These are phyloP conservation scores for Mortierella sp. DNA, from an alignment of 371 early-diverging fungal genomes.

Conservation along the genomic window DNA sequence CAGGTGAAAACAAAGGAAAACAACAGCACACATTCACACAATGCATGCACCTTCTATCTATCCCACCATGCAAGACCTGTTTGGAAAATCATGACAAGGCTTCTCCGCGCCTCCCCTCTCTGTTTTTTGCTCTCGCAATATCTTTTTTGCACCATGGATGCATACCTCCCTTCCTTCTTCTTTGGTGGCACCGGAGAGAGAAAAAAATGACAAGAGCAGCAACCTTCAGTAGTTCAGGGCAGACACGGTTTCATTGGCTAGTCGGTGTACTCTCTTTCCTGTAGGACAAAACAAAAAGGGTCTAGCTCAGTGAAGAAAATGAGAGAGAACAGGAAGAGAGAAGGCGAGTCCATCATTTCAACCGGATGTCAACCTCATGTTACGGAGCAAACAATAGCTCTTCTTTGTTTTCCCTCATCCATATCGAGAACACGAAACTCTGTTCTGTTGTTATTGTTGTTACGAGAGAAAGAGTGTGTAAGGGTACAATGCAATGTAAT, in stretches of 20 bases:
- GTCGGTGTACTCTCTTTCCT: not conserved
- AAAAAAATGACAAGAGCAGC: not conserved
- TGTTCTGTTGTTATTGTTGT: not conserved
- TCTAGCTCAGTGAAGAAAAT: not conserved
- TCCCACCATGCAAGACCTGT: not conserved
- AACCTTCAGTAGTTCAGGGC: not conserved
- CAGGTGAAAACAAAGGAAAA: too few relatives aligned
- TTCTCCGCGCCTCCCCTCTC: not conserved
- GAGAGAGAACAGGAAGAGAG: not conserved
- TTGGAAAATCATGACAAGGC: not conserved
- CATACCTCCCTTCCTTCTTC: not conserved
- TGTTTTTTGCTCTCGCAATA: slow-evolving; percentile 5
- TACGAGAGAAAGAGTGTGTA: not conserved
- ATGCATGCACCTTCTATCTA: too few relatives aligned
- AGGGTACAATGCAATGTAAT: not conserved
- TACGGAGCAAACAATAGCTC: not conserved
- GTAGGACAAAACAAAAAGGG: not conserved
- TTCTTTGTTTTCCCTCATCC: not conserved
- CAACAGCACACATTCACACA: not conserved
- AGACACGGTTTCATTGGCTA: not conserved
- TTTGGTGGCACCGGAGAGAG: not conserved
- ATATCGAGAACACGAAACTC: not conserved
- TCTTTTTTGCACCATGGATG: not conserved
- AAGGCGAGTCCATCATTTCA: not conserved
- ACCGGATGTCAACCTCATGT: not conserved